Conservation (phyloP, 257 asterid genomes). For the Lantana camara region DNA sequence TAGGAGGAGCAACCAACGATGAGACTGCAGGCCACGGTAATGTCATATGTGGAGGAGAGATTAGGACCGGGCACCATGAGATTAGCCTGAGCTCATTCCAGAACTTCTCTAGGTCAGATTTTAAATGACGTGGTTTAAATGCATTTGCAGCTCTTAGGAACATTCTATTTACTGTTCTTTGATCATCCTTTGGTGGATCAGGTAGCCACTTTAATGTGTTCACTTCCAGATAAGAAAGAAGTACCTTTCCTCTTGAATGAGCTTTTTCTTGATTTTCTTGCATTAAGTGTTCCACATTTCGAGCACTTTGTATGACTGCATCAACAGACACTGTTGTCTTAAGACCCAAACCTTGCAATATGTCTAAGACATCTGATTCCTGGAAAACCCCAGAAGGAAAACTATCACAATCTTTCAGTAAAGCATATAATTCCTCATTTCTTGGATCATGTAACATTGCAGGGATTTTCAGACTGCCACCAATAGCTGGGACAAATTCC, state of each 20-base stretch:
- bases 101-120: conserved; percentile 78
- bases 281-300: conserved; percentile 69
- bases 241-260: conserved; percentile 75
- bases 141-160: conserved; percentile 70
- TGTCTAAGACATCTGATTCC: conserved; percentile 70
- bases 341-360: conserved; percentile 91
- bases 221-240: conserved; percentile 89
- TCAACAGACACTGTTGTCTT: conserved; percentile 78
- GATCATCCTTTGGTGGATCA: conserved; percentile 52
- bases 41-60: conserved; percentile 66
- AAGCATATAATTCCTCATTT: conserved; percentile 81
- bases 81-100: conserved; percentile 91
- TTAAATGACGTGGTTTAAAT: conserved; percentile 63
- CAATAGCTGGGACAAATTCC: conserved; percentile 71
- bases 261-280: conserved; percentile 63
- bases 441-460: conserved; percentile 80
- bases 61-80: conserved; percentile 95
- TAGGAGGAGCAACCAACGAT: conserved; percentile 93
- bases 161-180: conserved; percentile 59
- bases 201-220: conserved; percentile 87
- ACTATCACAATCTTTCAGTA: conserved; percentile 80
- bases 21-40: conserved; percentile 93
- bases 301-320: conserved; percentile 83
- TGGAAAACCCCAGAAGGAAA: conserved; percentile 72
- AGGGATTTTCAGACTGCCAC: conserved; percentile 72